These are phyloP conservation scores for Volvariella volvacea DNA, from an alignment of 1,284 basidiomycete genomes.

Conservation along the genomic window DNA sequence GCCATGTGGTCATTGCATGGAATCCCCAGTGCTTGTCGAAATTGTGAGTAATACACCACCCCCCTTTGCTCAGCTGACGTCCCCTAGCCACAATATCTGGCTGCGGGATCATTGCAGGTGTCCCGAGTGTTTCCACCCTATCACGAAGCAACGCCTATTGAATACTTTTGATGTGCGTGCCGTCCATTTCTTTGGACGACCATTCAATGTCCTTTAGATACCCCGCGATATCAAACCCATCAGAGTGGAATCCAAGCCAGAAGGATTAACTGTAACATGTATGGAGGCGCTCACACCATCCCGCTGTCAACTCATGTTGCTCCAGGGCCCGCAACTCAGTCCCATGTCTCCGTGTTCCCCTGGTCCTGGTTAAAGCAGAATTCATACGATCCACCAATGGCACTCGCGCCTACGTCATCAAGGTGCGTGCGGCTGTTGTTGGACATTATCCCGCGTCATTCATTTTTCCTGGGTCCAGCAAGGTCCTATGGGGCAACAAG, in stretches of 20 bases:
- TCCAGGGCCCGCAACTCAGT: conserved; percentile 53
- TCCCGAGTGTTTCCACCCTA: conserved; percentile 78
- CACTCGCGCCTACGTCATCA: conserved; percentile 13
- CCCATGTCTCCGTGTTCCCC: conserved; percentile 77
- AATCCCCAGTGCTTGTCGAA: conserved; percentile 57
- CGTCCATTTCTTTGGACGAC: not conserved
- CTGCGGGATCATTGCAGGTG: conserved; percentile 80
- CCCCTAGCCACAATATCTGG: conserved; percentile 41
- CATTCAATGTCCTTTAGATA: conserved; percentile 45
- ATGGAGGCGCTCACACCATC: conserved; percentile 16
- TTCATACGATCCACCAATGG: conserved; percentile 65
- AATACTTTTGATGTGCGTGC: conserved; percentile 70
- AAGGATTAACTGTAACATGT: conserved; percentile 71
- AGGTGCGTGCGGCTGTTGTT: no score
- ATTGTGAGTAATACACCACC: conserved; percentile 43
- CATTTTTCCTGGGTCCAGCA: conserved; percentile 34
- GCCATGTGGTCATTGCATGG: conserved; percentile 64
- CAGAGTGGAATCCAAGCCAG: conserved; percentile 48
- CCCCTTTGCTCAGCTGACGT: not conserved
- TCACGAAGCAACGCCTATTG: conserved; percentile 87
- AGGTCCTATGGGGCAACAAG: conserved; percentile 75
- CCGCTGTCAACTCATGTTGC: conserved; percentile 1
- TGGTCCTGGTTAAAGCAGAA: conserved; percentile 79
- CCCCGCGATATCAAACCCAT: conserved; percentile 66
- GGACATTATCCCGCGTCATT: conserved; percentile 14